These are phyloP conservation scores for Pythium rishiriense DNA, from an alignment of 352 stramenopile species.

Conservation along the genomic window DNA sequence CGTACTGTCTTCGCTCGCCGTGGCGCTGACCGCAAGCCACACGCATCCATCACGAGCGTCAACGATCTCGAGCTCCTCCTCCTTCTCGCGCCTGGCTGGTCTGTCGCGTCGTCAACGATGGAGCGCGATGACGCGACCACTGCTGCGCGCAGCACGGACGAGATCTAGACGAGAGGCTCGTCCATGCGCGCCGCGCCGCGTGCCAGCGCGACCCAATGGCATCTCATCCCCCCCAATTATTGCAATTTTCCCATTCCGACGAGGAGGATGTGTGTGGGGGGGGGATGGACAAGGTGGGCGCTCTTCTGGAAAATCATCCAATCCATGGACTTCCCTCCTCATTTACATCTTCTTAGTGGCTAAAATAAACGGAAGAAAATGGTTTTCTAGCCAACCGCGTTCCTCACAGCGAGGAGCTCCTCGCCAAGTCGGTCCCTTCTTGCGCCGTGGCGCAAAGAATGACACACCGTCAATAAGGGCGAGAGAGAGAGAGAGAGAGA, in stretches of 20 bases:
- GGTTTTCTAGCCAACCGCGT: neutral
- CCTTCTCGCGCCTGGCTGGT: neutral
- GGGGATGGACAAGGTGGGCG: neutral
- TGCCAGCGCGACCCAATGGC: neutral
- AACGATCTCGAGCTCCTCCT: neutral
- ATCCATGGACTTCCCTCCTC: neutral
- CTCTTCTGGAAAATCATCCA: neutral
- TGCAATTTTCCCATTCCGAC: neutral
- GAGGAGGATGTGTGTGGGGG: too few species aligned
- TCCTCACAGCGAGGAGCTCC: neutral
- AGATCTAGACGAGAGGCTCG: neutral
- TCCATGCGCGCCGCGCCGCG: neutral
- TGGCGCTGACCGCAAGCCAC: too few species aligned
- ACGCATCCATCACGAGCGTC: neutral
- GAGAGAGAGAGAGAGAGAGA: neutral
- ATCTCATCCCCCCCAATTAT: neutral
- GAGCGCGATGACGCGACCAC: too few species aligned
- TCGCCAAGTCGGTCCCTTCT: constrained; percentile 6
- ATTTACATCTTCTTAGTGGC: neutral
- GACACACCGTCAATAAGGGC: constrained; percentile 1
- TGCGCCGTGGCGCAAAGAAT: constrained; percentile 4
- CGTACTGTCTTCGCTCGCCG: too few species aligned
- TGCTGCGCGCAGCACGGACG: neutral
- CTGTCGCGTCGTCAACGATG: neutral
- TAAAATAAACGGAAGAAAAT: neutral